Conservation (phyloP, 768 basidiomycete species). For the Hemileccinum impolitum region DNA sequence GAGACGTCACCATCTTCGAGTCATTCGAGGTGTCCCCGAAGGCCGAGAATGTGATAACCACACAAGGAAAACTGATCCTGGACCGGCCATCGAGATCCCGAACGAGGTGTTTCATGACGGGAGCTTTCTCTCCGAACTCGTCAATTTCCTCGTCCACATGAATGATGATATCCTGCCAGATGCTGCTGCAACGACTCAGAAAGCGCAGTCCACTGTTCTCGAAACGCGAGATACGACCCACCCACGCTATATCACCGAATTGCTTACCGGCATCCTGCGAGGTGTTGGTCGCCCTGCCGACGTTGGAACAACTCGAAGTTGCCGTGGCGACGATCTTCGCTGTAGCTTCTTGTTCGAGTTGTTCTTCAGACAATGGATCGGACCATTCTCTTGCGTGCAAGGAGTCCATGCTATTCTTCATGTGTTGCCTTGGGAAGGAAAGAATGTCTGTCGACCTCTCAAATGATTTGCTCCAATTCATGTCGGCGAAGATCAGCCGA, state of each 20-base stretch:
- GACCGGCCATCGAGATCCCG: slow-evolving; percentile 39
- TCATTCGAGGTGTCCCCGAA: slow-evolving; percentile 44
- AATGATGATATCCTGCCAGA: slow-evolving; percentile 32
- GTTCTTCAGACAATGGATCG: slow-evolving; percentile 37
- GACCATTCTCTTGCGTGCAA: slow-evolving; percentile 28
- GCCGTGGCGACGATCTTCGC: slow-evolving; percentile 48
- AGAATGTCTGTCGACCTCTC: background rate
- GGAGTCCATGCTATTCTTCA: slow-evolving; percentile 32
- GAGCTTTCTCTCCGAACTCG: slow-evolving; percentile 33
- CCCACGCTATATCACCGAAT: slow-evolving; percentile 44
- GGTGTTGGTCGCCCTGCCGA: slow-evolving; percentile 32
- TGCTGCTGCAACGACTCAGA: slow-evolving; percentile 32
- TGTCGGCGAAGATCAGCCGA: slow-evolving; percentile 36
- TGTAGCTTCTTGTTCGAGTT: slow-evolving; percentile 50
- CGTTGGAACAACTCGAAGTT: slow-evolving; percentile 36
- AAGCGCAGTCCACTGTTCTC: slow-evolving; percentile 30
- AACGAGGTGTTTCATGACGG: slow-evolving; percentile 24
- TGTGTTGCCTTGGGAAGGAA: slow-evolving; percentile 12
- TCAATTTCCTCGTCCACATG: slow-evolving; percentile 34
- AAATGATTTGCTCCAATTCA: slow-evolving; percentile 37
- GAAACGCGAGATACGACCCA: slow-evolving; percentile 40
- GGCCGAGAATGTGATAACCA: slow-evolving; percentile 33
- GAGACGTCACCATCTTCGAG: slow-evolving; percentile 36
- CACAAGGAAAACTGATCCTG: slow-evolving; percentile 46
- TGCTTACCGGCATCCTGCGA: slow-evolving; percentile 43